Base-by-base conservation (phyloP, 2,329 filamentous ascomycete species). In the Trichoderma koningii region DNA sequence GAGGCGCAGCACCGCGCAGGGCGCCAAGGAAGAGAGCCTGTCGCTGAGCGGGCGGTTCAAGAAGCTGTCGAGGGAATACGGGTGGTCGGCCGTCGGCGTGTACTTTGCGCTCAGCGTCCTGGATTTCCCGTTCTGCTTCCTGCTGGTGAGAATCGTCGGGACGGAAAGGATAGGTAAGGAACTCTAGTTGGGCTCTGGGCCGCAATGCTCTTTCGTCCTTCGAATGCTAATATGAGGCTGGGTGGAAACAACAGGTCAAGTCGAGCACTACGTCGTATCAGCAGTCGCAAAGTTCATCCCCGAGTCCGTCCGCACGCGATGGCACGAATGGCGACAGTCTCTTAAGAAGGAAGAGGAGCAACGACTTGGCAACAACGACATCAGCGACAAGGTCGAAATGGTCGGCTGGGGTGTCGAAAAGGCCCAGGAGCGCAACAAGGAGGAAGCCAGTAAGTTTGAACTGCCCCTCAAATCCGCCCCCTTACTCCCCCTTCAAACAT, bases 51-150 rank as follows among this genome's bases (percentile, higher is more conserved):
- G 87, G 68, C 85, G 89, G 28, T 80, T 98, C 74, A 93, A 89
- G 77, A 92, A 91, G 74, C 85, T 99, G 52, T 93, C 90, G 3
- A 88, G 89, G 68, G 94, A 98, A 76, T 99, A 99, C 76, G 95
- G 95, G 47, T 98, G 93, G 92, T 85, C 91, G 3, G 93, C 93
- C 1, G 78, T 97, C 5, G 94, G 93, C n/a, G 91, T 99, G 15
- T 99, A 99, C 77, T 77, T 97, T 12, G 83, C 82, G 1, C 79
- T 99, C 63, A 93, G 91, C 48, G 89, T 91, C 44, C 79, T 97
- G 59, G 95, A 99, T 78, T 96, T 98, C 69, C 95, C 95, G 0
- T 91, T 98, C 75, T 98, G 94, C 79, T 99, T 97, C 79, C 78
- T 96, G 63, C 87, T 95, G 10, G 95, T 99, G 53, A 86, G 89